Conservation (phyloP, 1,284 basidiomycete species). For the Ustilago crameri region DNA sequence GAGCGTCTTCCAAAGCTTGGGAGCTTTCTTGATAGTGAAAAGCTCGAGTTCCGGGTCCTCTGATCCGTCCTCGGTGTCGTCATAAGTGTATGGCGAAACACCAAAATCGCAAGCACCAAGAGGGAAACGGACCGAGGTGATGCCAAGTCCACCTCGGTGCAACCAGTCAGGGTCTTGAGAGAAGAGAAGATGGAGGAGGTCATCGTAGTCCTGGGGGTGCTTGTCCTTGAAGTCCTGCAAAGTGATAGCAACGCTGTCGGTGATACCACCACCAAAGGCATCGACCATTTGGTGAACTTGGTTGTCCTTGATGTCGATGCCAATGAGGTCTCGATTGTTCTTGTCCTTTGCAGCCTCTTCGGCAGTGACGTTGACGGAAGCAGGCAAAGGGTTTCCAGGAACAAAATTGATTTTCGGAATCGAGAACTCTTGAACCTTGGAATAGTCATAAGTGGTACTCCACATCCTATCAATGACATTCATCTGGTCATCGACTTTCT, state of each 20-base stretch:
- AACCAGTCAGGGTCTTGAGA: constrained; percentile 38
- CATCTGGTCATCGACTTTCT: constrained; percentile 42
- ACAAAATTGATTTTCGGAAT: constrained; percentile 40
- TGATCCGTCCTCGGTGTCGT: constrained; percentile 52
- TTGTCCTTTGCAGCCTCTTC: neutral
- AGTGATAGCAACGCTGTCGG: constrained; percentile 52
- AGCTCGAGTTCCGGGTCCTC: constrained; percentile 35
- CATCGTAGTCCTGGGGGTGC: constrained; percentile 45
- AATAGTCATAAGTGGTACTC: constrained; percentile 40
- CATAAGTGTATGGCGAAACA: constrained; percentile 45
- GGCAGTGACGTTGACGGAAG: constrained; percentile 25
- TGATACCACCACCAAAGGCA: constrained; percentile 48
- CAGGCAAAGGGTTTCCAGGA: constrained; percentile 9
- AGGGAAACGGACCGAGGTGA: constrained; percentile 48
- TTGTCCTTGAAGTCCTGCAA: constrained; percentile 49
- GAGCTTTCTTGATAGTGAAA: constrained; percentile 52
- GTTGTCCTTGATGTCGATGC: constrained; percentile 31
- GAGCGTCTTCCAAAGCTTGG: constrained; percentile 51
- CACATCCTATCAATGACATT: constrained; percentile 46
- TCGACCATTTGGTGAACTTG: constrained; percentile 44
- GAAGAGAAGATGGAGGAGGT: constrained; percentile 51
- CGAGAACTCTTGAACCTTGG: constrained; percentile 31
- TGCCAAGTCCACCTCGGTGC: constrained; percentile 34
- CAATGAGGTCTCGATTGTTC: constrained; percentile 19
- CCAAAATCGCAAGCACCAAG: constrained; percentile 57